These are phyloP conservation scores for Euphorbia pulcherrima DNA, from an alignment of 345 rosid genomes.

Conservation along the genomic window DNA sequence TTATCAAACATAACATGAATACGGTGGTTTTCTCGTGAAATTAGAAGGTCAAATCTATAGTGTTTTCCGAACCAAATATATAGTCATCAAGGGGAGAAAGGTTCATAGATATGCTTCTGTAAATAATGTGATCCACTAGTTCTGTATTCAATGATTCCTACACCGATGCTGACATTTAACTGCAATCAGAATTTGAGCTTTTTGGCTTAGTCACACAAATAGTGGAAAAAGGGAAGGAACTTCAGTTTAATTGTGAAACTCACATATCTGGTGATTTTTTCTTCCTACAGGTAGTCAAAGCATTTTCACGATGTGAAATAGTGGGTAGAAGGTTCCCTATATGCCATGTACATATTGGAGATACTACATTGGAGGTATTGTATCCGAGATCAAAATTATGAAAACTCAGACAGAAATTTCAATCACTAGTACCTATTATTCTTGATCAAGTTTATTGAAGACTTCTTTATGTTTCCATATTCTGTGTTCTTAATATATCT, in stretches of 20 bases:
- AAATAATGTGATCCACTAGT: background rate
- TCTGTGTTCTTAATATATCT: slow-evolving; percentile 10
- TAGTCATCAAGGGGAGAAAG: background rate
- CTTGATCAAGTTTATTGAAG: background rate
- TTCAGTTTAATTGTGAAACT: background rate
- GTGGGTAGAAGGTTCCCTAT: slow-evolving; percentile 72
- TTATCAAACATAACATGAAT: background rate
- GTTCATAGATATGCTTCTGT: background rate
- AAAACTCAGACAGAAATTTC: background rate
- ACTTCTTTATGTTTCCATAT: slow-evolving; percentile 2
- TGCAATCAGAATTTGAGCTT: background rate
- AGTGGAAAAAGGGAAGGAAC: background rate
- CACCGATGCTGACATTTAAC: background rate
- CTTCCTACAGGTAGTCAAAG: slow-evolving; percentile 38
- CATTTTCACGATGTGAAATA: slow-evolving; percentile 48
- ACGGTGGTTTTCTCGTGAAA: background rate
- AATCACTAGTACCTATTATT: background rate
- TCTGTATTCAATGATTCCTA: background rate
- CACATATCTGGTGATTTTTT: background rate
- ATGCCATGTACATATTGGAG: slow-evolving; percentile 55
- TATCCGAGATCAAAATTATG: background rate
- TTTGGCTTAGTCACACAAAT: background rate
- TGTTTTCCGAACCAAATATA: background rate
- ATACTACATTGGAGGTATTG: slow-evolving; percentile 50
- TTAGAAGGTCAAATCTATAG: background rate